Base-by-base conservation (phyloP, 345 rosid species). In the Psidium friedrichsthalianum region DNA sequence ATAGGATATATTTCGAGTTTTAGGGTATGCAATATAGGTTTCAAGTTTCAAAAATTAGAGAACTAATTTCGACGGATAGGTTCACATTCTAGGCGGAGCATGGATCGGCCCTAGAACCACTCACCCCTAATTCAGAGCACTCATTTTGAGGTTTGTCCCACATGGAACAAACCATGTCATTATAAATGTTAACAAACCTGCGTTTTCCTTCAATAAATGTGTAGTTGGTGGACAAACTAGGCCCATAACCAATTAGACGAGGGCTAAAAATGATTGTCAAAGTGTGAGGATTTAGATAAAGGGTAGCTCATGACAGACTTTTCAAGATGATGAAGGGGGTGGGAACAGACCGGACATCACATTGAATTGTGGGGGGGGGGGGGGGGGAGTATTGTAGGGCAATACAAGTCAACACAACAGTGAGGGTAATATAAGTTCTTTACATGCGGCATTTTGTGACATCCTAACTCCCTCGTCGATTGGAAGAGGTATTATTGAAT, bases 281-380 rank as follows among this genome's bases (percentile, higher is more conserved):
- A 18, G 12, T 1, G 0, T 32, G 21, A 32, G 21, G 0, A 1
- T 2, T 32, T 69, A 2, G 10, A 32, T 4, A 18, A 32, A 0
- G 10, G 18, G 42, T 0, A 1, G 9, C 22, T 29, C 42, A 4
- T 1, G 2, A 1, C 0, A 1, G 0, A 32, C 6, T 16, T 32
- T 2, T 4, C 12, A 32, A 5, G 42, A 32, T 69, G 6, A 61
- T 1, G 0, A 16, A 4, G 1, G 3, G 12, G 12, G 6, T 5
- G 42, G 40, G 3, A 32, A 32, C 0, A 0, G 0, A 69, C 0
- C 1, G 1, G 0, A 18, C 11, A 44, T 69, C 12, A 18, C 24
- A 0, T 64, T 1, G 0, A 32, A 64, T 8, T n/a, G n/a, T n/a
- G n/a, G n/a, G n/a, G n/a, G n/a, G n/a, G n/a, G 3, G 11, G 22